These are phyloP conservation scores for Boletus vinaceobasis DNA, from an alignment of 768 basidiomycete genomes.

Conservation along the genomic window DNA sequence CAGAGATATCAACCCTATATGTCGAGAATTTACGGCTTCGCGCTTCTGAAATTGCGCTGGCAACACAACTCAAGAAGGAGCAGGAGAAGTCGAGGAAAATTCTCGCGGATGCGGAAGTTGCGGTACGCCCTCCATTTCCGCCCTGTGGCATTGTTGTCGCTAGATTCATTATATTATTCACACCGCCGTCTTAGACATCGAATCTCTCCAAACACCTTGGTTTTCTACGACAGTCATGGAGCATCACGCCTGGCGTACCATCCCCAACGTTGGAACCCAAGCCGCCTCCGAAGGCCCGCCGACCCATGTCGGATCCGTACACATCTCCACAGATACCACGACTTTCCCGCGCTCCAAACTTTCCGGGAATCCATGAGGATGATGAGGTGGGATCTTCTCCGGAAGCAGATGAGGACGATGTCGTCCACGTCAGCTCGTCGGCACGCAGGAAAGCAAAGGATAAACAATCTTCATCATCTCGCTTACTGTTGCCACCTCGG, in stretches of 20 bases:
- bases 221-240: constrained; percentile 61
- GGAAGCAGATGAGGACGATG: constrained; percentile 42
- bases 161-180: constrained; percentile 2
- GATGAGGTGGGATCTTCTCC: constrained; percentile 49
- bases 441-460: constrained; percentile 45
- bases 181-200: constrained; percentile 39
- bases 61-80: constrained; percentile 75
- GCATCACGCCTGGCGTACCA: constrained; percentile 35
- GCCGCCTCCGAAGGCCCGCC: constrained; percentile 49
- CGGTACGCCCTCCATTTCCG: constrained; percentile 45
- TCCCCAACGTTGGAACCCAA: constrained; percentile 39
- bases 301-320: constrained; percentile 41
- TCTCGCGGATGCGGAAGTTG: constrained; percentile 69
- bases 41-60: constrained; percentile 74
- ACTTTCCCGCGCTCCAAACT: constrained; percentile 60
- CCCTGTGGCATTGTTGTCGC: constrained; percentile 15
- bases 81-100: constrained; percentile 72
- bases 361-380: constrained; percentile 67
- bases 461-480: constrained; percentile 45
- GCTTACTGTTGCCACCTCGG: constrained; percentile 46
- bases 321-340: constrained; percentile 50
- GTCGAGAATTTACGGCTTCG: constrained; percentile 81
- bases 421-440: constrained; percentile 37
- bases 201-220: constrained; percentile 63
- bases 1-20: constrained; percentile 77